These are phyloP conservation scores for Aechmea fasciata DNA, from an alignment of 176 grass and related monocot species.

Conservation along the genomic window DNA sequence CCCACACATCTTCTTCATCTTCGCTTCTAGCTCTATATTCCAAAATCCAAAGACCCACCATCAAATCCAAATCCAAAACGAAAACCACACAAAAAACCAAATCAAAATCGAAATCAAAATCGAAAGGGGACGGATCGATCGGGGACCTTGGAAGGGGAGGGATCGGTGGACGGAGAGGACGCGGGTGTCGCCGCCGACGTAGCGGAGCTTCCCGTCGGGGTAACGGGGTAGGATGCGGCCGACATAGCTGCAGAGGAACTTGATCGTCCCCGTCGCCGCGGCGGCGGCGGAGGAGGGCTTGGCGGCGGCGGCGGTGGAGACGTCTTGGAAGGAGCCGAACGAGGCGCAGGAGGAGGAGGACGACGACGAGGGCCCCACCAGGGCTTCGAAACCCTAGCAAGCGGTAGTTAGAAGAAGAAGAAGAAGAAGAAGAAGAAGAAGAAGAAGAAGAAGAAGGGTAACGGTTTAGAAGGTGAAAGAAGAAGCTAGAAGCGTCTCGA, in stretches of 20 bases:
- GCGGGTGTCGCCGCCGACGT: slow-evolving; percentile 67
- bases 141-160: slow-evolving; percentile 34
- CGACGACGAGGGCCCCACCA: neutral
- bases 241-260: slow-evolving; percentile 79
- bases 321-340: slow-evolving; percentile 1
- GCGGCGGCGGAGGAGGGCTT: neutral
- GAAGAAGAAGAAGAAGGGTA: neutral
- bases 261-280: slow-evolving; percentile 15
- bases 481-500: neutral
- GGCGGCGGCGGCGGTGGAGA: slow-evolving; percentile 1
- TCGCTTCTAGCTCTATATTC: slow-evolving; percentile 43
- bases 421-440: neutral
- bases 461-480: neutral
- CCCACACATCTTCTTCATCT: slow-evolving; percentile 57
- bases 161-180: slow-evolving; percentile 48
- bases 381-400: neutral
- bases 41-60: neutral
- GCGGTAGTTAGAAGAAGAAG: neutral
- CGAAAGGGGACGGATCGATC: neutral
- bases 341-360: neutral
- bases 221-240: slow-evolving; percentile 69
- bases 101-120: neutral
- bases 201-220: slow-evolving; percentile 61
- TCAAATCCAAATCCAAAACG: neutral
- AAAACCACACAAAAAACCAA: neutral